Conservation (phyloP, 768 basidiomycete species). For the Paxillus ammoniavirescens region DNA sequence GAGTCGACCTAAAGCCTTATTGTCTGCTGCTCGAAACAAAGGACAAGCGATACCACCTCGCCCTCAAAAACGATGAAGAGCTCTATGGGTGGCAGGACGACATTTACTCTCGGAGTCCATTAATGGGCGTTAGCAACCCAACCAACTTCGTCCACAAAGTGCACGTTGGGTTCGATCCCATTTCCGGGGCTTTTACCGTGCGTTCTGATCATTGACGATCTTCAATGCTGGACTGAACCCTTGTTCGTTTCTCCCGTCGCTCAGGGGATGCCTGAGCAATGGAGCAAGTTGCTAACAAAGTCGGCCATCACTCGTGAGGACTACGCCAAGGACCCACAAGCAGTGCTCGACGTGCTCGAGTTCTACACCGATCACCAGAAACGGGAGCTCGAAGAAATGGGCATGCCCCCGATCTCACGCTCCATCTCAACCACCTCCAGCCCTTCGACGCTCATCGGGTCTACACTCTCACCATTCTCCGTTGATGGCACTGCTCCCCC, state of each 20-base stretch:
- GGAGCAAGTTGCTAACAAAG: slow-evolving; percentile 95
- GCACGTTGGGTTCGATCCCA: slow-evolving; percentile 95
- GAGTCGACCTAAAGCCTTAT: slow-evolving; percentile 93
- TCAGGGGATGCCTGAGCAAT: slow-evolving; percentile 95
- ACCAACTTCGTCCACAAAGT: slow-evolving; percentile 99
- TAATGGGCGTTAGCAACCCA: slow-evolving; percentile 91
- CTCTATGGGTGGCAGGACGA: slow-evolving; percentile 99
- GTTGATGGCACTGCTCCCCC: slow-evolving; percentile 50
- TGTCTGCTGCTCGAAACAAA: slow-evolving; percentile 86
- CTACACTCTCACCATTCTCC: slow-evolving; percentile 30
- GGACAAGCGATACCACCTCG: slow-evolving; percentile 76
- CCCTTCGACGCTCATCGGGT: slow-evolving; percentile 35
- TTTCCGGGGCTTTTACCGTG: slow-evolving; percentile 92
- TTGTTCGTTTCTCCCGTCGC: neutral
- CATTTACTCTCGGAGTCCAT: slow-evolving; percentile 86
- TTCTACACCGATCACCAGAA: slow-evolving; percentile 99
- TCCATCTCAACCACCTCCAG: slow-evolving; percentile 17
- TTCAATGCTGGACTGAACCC: neutral
- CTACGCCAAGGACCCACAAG: slow-evolving; percentile 95
- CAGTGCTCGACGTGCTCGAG: slow-evolving; percentile 94
- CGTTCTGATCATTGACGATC: slow-evolving; percentile 23
- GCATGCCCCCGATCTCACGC: slow-evolving; percentile 29
- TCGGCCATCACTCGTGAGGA: slow-evolving; percentile 98
- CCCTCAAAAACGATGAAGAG: slow-evolving; percentile 92
- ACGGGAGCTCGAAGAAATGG: slow-evolving; percentile 77